Evolutionary conservation across 140 eudicot genomes (phyloP), one percentile per base, ranked within the genome.

Genomic region (Ambrosia hybrid): DNA sequence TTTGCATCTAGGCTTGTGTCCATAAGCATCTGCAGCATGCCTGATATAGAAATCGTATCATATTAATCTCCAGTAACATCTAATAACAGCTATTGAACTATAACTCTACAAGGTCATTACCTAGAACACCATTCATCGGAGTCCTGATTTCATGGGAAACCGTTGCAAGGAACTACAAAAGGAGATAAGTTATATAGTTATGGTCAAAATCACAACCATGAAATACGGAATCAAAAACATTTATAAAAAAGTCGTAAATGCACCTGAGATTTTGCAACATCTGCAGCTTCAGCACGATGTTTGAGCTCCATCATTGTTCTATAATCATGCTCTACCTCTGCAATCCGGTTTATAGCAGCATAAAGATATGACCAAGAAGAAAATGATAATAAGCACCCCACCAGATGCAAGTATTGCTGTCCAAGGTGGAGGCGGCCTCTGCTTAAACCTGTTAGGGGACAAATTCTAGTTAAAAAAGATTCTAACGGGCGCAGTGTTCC

Each of bases 81-180:
- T 21, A 21, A 21, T 21, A 21, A 1, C 26, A 1, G 26, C 26
- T 21, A 21, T 21, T 21, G 26, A 21, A 21, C 26, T 21, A 21
- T 21, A 21, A 21, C 26, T 21, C 26, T 21, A 21, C 1, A 21
- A 21, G 26, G 26, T 21, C 26, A 21, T 21, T 21, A 21, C 98
- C 98, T 80, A 92, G 73, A 79, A 92, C 98, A 65, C 98, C 98
- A 12, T 89, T 89, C 98, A 92, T 92, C 4, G 98, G 98, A 66
- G 98, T 92, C 82, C 98, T 89, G 76, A 92, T 92, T 78, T 92
- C 98, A 77, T 92, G 98, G 9, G 98, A 92, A 65, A 92, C 96
- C 15, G 93, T 92, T 39, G 98, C 96, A 36, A 92, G 89, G 75
- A 92, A 92, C 98, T 92, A 74, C 87, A 83, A 70, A 38, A 76